A percentile compares a stretch with the other conserved stretches of the same genome.
Evolutionary conservation across 805 yeast species (phyloP).

Genomic region (Hanseniaspora lindneri): DNA sequence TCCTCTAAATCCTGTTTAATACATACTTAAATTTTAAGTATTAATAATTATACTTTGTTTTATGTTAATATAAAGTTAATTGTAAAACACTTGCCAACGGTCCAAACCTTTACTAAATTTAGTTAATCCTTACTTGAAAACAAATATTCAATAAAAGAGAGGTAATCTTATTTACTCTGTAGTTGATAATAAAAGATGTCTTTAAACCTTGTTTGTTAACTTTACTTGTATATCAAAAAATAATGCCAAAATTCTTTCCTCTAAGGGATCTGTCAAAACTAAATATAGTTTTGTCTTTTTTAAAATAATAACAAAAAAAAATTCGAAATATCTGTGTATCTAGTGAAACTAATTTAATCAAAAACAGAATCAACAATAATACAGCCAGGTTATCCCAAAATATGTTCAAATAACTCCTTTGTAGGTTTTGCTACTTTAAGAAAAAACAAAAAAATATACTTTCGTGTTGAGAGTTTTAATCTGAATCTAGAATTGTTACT

Average conservation of each 20-base stretch:
- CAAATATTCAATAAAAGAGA: neutral
- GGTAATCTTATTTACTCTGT: neutral
- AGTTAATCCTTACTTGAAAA: neutral
- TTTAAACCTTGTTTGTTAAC: constrained; percentile 7
- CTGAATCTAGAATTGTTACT: too few species aligned
- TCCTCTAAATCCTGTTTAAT: too few species aligned
- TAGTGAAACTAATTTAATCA: constrained; percentile 13
- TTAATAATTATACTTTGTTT: neutral
- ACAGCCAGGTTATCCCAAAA: too few species aligned
- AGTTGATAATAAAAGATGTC: constrained; percentile 1
- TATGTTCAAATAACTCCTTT: neutral
- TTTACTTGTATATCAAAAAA: neutral
- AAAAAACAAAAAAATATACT: too few species aligned
- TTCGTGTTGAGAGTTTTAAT: too few species aligned
- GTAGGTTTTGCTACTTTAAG: neutral
- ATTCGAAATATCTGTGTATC: too few species aligned
- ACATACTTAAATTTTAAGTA: too few species aligned
- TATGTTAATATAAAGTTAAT: neutral
- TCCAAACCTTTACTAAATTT: constrained; percentile 2
- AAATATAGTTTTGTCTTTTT: too few species aligned
- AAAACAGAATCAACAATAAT: constrained; percentile 11
- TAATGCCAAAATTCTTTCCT: neutral
- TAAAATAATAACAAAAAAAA: too few species aligned
- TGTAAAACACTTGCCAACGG: neutral
- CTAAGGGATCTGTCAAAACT: neutral